These are phyloP conservation scores for Tricholoma flavovirens DNA, from an alignment of 768 basidiomycete species.

Conservation along the genomic window DNA sequence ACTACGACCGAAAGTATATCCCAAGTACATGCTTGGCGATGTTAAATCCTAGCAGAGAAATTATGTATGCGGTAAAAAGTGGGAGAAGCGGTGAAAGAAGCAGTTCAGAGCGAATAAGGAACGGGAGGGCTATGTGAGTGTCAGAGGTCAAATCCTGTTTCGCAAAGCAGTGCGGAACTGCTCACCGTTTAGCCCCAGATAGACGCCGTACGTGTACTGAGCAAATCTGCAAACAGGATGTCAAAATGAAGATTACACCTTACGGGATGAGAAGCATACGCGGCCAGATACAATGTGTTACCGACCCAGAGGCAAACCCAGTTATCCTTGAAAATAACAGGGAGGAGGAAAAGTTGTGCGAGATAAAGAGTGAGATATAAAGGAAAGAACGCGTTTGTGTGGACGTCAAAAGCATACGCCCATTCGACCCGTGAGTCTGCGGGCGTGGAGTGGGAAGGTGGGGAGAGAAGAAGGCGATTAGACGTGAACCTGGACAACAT, in stretches of 20 bases:
- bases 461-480: constrained; percentile 64
- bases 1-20: constrained; percentile 64
- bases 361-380: constrained; percentile 86
- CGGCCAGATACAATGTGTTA: constrained; percentile 86
- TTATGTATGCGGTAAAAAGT: constrained; percentile 77
- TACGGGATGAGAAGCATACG: constrained; percentile 40
- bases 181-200: constrained; percentile 75
- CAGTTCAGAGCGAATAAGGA: constrained; percentile 84
- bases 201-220: constrained; percentile 90
- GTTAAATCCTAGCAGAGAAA: constrained; percentile 88
- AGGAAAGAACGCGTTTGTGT: constrained; percentile 96
- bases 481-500: constrained; percentile 52
- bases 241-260: constrained; percentile 2
- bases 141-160: not conserved
- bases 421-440: constrained; percentile 78
- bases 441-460: constrained; percentile 65
- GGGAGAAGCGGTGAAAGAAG: constrained; percentile 89
- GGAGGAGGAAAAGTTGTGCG: constrained; percentile 81
- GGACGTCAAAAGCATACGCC: constrained; percentile 96
- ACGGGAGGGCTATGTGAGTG: constrained; percentile 69
- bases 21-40: constrained; percentile 76
- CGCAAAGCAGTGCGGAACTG: not conserved
- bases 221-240: constrained; percentile 50
- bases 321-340: constrained; percentile 74
- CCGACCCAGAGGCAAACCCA: constrained; percentile 96